Evolutionary conservation across 208 protist species (phyloP).

Genomic region (Leishmania lainsoni): DNA sequence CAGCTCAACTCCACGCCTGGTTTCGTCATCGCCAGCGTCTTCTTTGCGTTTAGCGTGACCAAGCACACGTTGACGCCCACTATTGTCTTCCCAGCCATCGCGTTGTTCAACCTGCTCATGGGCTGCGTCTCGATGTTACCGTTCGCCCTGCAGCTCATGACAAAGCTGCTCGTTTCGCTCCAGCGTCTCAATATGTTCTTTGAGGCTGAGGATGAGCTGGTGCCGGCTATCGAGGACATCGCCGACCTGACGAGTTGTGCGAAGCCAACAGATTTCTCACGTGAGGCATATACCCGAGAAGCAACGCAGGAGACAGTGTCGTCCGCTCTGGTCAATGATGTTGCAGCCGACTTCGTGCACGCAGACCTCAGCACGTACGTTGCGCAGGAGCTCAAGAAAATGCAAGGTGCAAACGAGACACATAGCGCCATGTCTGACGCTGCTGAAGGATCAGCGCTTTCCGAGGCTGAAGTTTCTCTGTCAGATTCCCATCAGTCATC

Average conservation of each 20-base stretch:
- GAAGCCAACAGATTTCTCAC: not conserved
- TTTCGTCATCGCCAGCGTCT: conserved; percentile 52
- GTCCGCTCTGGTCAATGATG: not conserved
- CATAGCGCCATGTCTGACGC: not conserved
- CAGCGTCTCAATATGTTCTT: conserved; percentile 42
- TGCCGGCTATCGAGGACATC: conserved; percentile 29
- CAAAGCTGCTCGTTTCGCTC: conserved; percentile 68
- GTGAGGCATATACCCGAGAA: not conserved
- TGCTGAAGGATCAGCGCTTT: not conserved
- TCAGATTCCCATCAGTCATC: not conserved
- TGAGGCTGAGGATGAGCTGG: conserved; percentile 7
- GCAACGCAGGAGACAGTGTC: not conserved
- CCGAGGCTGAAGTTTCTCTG: not conserved
- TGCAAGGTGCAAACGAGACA: not conserved
- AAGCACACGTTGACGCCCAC: conserved; percentile 73
- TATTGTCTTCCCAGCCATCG: conserved; percentile 85
- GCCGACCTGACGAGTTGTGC: not conserved
- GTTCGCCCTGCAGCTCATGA: conserved; percentile 48
- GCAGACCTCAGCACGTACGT: conserved; percentile 46
- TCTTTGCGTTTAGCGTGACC: conserved; percentile 38
- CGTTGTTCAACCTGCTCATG: conserved; percentile 81
- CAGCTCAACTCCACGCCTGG: conserved; percentile 57
- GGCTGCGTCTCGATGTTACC: conserved; percentile 84
- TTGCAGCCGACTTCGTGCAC: conserved; percentile 1
- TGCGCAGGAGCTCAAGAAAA: conserved; percentile 40